phyloP scores from a whole-genome alignment of 176 grass and related monocot species.

The Juncus inflexus region DNA sequence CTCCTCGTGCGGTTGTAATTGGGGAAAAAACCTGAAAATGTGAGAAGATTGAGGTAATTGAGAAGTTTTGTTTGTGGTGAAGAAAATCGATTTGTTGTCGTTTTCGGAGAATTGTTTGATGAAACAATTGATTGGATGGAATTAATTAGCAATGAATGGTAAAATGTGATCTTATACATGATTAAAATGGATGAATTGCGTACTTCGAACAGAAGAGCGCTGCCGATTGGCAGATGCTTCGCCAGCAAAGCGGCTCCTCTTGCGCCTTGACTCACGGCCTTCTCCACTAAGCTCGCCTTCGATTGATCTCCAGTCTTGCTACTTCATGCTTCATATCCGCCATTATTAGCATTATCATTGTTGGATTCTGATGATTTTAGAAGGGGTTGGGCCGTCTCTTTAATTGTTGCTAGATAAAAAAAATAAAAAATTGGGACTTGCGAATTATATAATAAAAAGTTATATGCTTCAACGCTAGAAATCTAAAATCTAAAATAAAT shows the following conservation, averaged over 20 bases:
- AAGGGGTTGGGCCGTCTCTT: conserved; percentile 5
- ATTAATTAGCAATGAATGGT: too few relatives aligned
- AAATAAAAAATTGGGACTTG: too few relatives aligned
- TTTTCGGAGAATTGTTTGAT: too few relatives aligned
- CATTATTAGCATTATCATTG: too few relatives aligned
- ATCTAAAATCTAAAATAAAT: too few relatives aligned
- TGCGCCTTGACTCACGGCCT: neutral
- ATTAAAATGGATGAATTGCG: neutral
- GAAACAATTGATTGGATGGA: too few relatives aligned
- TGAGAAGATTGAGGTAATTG: neutral
- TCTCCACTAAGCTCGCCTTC: conserved; percentile 11
- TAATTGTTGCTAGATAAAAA: too few relatives aligned
- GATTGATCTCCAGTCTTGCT: neutral
- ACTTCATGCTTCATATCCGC: neutral
- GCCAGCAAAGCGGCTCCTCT: conserved; percentile 14
- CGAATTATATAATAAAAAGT: neutral
- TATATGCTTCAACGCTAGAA: too few relatives aligned
- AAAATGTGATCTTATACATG: too few relatives aligned
- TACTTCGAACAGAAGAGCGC: conserved; percentile 8
- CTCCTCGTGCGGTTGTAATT: too few relatives aligned
- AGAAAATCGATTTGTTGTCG: too few relatives aligned
- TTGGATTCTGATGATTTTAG: neutral
- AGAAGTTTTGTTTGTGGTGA: too few relatives aligned
- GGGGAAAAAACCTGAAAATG: neutral
- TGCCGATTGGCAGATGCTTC: conserved; percentile 21